Evolutionary conservation across 352 stramenopile genomes (phyloP), one percentile per base, ranked within the genome.

Genomic region (Phytophthora hibernalis): DNA sequence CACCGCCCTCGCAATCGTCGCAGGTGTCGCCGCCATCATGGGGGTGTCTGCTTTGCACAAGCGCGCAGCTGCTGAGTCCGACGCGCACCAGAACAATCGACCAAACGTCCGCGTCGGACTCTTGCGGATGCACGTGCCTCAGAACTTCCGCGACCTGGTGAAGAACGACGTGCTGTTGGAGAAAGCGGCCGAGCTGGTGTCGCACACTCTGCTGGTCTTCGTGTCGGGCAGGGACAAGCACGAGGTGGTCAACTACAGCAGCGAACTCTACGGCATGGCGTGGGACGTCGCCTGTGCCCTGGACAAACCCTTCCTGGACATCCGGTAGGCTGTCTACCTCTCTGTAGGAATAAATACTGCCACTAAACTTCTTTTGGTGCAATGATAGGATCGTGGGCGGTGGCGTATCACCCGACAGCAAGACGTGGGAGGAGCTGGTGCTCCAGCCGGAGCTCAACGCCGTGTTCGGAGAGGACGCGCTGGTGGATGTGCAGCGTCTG

Each of bases 81-180:
- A 61, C 10, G 35, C 18, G 13, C 43, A 45, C 22, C 50, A 51
- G 44, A 60, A 13, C 31, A 40, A 49, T 8, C 28, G 49, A 1
- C 15, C 51, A 16, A 54, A 69, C 22, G 55, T 92, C 22, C 75
- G 68, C 11, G 78, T 90, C 11, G 83, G 76, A 0, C 48, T 91
- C 38, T 57, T 91, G 24, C 76, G 79, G 15, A 64, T 93, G 38
- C 61, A 80, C 44, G 80, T 91, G 42, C 77, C 82, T 28, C 64
- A 79, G 65, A 91, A 83, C 56, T 85, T 89, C 42, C 83, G 76
- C 1, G 77, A 83, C 53, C 42, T 85, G 61, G 80, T 89, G 18
- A 89, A 84, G 58, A 89, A 91, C 56, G 72, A 95, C 69, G 83
- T 95, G 54, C 63, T 93, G n/a, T 24, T 95, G 21, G 83, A 92